Percentiles rank a stretch among this genome's conserved stretches.
Conservation (phyloP, 139 green algal genomes). For the Limnomonas spitsbergensis region DNA sequence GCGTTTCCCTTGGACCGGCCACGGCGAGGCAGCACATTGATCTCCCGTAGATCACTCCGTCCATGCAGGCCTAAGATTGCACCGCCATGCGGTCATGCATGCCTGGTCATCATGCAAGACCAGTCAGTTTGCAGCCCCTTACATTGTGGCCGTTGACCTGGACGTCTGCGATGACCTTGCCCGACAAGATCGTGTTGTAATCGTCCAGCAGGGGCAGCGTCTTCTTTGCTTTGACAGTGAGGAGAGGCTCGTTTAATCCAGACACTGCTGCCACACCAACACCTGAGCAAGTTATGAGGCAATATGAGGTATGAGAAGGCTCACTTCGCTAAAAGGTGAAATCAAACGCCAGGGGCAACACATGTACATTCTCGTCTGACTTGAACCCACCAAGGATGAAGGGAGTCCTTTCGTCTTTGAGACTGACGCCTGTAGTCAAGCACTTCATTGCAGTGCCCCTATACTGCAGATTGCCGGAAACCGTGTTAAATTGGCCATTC, state of each 20-base stretch:
- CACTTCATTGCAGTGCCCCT: neutral
- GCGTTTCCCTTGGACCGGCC: no score
- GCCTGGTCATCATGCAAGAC: no score
- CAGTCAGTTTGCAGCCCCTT: neutral
- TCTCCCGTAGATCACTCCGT: no score
- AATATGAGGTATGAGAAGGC: no score
- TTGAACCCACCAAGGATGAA: no score
- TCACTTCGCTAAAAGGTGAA: no score
- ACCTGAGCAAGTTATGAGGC: no score
- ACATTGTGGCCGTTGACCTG: neutral
- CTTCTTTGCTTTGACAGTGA: constrained; percentile 5
- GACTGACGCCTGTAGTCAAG: neutral
- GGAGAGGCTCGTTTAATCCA: neutral
- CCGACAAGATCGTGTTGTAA: neutral
- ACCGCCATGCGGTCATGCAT: no score
- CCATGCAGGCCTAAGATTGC: no score
- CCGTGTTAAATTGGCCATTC: constrained; percentile 25
- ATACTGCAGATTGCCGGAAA: neutral
- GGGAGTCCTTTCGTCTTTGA: neutral
- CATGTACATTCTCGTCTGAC: no score
- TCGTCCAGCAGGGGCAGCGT: neutral
- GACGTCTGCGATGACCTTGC: neutral
- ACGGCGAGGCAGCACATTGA: no score
- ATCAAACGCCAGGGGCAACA: no score
- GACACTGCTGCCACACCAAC: neutral